Evolutionary conservation across 192 early-diverging fungal species (phyloP), one percentile per base, ranked within the genome.

Genomic region (Hyaloraphidium curvatum): DNA sequence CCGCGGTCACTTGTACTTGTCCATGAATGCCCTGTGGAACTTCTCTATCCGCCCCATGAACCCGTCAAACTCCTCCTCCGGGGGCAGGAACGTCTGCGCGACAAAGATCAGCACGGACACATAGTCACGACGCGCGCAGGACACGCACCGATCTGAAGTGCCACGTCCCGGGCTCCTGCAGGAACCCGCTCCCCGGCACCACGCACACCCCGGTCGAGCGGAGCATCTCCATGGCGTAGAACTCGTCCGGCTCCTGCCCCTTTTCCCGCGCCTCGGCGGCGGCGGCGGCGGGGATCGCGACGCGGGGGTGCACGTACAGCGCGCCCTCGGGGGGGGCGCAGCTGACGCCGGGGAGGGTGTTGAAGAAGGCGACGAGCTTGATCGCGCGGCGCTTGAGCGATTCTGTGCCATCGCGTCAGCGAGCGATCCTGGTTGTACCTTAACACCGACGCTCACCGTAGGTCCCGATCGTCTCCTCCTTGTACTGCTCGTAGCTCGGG

Each of bases 131-230:
- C n/a, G n/a, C n/a, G n/a, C n/a, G n/a, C n/a, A n/a, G n/a, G n/a
- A n/a, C n/a, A n/a, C n/a, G n/a, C n/a, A n/a, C n/a, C n/a, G 82
- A 84, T 55, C 94, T 76, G 78, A 97, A 95, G 67, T 97, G 94
- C 67, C 73, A 91, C 2, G 89, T 97, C 17, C 79, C 83, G 1
- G 77, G 69, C 30, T 75, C 74, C 71, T 97, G 94, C 33, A 83
- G 80, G 59, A 97, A 97, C 29, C 94, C 94, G 28, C 76, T 79
- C 19, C 94, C 94, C 2, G 89, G 82, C 17, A 97, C 86, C 30
- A 95, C 85, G 64, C 91, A 97, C 43, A 97, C 90, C 55, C 94
- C 94, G 4, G 90, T 97, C 17, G 82, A 76, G 56, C 95, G 76
- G 39, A 97, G 65, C 79, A 97, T 79, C 52, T 75, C 84, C 73